These are phyloP conservation scores for Fusarium chlamydosporum DNA, from an alignment of 2,329 filamentous ascomycete species.

Conservation along the genomic window DNA sequence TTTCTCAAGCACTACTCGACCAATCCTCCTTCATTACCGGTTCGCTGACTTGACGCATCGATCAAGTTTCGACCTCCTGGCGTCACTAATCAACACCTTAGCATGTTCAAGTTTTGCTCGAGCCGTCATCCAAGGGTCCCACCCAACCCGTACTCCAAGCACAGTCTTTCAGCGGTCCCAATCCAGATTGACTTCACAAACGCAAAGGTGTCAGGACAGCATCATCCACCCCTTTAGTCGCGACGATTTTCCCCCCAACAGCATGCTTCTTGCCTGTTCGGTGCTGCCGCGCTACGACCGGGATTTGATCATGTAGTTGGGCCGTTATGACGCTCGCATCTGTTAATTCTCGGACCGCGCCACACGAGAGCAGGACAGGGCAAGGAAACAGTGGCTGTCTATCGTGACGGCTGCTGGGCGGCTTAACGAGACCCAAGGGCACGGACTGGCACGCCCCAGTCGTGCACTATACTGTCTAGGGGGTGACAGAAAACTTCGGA, in stretches of 20 bases:
- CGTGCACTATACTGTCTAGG: not conserved
- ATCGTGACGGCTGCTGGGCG: slow-evolving; percentile 7
- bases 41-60: not conserved
- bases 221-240: slow-evolving; percentile 37
- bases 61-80: not conserved
- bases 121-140: not conserved
- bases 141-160: slow-evolving; percentile 7
- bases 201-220: slow-evolving; percentile 46
- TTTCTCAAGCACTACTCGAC: slow-evolving; percentile 11
- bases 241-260: slow-evolving; percentile 21
- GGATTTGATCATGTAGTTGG: slow-evolving; percentile 29
- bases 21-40: not conserved
- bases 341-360: slow-evolving; percentile 27
- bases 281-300: slow-evolving; percentile 44
- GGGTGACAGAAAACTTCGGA: too few species aligned
- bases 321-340: slow-evolving; percentile 35
- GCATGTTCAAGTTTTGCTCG: not conserved
- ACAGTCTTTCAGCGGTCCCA: slow-evolving; percentile 19
- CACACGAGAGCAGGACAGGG: slow-evolving; percentile 17
- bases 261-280: slow-evolving; percentile 31
- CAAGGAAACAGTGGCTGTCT: slow-evolving; percentile 24
- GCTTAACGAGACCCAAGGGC: slow-evolving; percentile 10
- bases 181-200: slow-evolving; percentile 21
- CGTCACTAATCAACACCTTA: too few species aligned
- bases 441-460: slow-evolving; percentile 20